These are phyloP conservation scores for Phytopythium aichiense DNA, from an alignment of 352 stramenopile species.

Conservation along the genomic window DNA sequence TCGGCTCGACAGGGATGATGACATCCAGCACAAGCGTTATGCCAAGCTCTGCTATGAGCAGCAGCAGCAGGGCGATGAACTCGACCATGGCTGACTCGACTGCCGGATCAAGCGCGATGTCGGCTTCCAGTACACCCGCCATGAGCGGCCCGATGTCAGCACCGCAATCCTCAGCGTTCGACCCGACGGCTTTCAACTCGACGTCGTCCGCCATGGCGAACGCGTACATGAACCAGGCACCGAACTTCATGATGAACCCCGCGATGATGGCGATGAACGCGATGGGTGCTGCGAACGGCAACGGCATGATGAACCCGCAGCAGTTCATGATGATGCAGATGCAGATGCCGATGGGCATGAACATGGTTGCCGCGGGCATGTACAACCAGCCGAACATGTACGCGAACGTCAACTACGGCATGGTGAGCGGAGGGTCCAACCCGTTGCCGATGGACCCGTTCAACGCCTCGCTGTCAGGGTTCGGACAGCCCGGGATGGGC, in stretches of 20 bases:
- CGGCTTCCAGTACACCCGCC: not conserved
- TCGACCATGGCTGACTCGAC: not conserved
- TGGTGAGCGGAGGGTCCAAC: slow-evolving; percentile 24
- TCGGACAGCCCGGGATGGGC: slow-evolving; percentile 18
- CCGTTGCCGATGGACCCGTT: slow-evolving; percentile 62
- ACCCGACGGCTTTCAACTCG: slow-evolving; percentile 1
- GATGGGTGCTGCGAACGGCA: slow-evolving; percentile 7
- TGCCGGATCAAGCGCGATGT: not conserved
- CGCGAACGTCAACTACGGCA: slow-evolving; percentile 19
- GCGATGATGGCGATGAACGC: slow-evolving; percentile 14
- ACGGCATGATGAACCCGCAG: slow-evolving; percentile 52
- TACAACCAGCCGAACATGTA: slow-evolving; percentile 33
- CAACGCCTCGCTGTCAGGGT: slow-evolving; percentile 45
- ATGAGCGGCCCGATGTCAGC: slow-evolving; percentile 1
- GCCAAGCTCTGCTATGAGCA: not conserved
- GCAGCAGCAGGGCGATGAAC: not conserved
- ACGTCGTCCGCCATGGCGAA: not conserved
- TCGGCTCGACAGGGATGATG: not conserved
- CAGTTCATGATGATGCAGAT: slow-evolving; percentile 65
- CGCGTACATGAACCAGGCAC: slow-evolving; percentile 32
- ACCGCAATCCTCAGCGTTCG: slow-evolving; percentile 1
- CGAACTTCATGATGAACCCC: slow-evolving; percentile 46
- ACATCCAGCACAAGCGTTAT: not conserved
- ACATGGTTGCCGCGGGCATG: slow-evolving; percentile 34
- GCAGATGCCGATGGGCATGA: slow-evolving; percentile 31